Base-by-base conservation (phyloP, 768 basidiomycete genomes). In the Termitomyces sp. region DNA sequence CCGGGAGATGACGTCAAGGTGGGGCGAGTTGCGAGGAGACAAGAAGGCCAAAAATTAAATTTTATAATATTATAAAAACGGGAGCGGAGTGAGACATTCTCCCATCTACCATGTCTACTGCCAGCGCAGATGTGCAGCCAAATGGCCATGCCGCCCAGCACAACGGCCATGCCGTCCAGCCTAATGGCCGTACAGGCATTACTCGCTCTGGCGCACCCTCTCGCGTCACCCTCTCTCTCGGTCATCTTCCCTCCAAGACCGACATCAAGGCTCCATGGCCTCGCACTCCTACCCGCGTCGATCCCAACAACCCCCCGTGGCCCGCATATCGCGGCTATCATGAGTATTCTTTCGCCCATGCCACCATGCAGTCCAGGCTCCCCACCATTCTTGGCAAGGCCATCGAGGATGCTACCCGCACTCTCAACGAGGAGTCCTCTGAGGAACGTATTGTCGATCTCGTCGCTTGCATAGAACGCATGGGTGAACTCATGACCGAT, bases 311-410 rank as follows among this genome's bases (percentile, higher is more conserved):
- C 75, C 89, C 89, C 10, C 89, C 89, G 18, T 91, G 82, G 82
- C 89, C 90, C 38, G 89, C 89, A 0, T 91, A 83, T 72, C 86
- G 90, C 46, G 88, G 89, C 4, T 90, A 91, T 69, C 84, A 87
- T 70, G 86, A 91, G 66, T 91, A 87, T 69, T 91, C 87, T 0
- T 92, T 92, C 68, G 88, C 88, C 41, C 85, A 95, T 74, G 95
- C 93, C 35, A 96, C 95, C 4, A 97, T 97, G 95, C 91, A 93
- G 61, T 87, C 89, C n/a, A 88, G 95, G 50, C 84, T 97, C 28
- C 95, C 95, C 2, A 96, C 95, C 43, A 98, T 98, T 63, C 79
- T 97, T 50, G 93, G 93, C 63, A 98, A 97, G 75, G 95, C 91
- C 13, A 95, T 97, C 67, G 94, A 95, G 67, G 95, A 98, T 69